These are phyloP conservation scores for Aspergillus uvarum DNA, from an alignment of 2,329 filamentous ascomycete species.

Conservation along the genomic window DNA sequence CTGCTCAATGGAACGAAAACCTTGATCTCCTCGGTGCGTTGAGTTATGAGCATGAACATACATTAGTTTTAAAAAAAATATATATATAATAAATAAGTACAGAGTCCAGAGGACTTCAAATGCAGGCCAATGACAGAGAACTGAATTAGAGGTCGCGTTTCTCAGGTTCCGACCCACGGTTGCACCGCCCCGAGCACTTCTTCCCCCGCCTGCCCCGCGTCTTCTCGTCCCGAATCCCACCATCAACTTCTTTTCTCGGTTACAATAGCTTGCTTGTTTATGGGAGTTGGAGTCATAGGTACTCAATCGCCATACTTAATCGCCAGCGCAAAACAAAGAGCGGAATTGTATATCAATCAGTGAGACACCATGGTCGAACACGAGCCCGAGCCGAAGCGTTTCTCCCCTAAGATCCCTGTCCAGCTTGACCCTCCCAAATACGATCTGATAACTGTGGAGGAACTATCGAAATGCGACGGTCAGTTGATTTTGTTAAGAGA, in stretches of 20 bases:
- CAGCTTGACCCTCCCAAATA: constrained; percentile 79
- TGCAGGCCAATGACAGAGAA: not conserved
- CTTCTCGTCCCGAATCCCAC: not conserved
- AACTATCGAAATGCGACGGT: constrained; percentile 83
- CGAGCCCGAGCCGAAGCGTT: constrained; percentile 35
- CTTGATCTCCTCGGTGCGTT: too few species aligned
- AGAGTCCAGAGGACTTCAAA: not conserved
- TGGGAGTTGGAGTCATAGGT: not conserved
- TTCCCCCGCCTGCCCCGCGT: constrained; percentile 28
- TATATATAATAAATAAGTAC: too few species aligned
- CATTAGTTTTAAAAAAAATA: too few species aligned
- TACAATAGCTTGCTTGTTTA: not conserved
- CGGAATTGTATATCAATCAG: not conserved
- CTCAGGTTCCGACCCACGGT: constrained; percentile 11
- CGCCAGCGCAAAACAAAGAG: not conserved
- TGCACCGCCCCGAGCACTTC: constrained; percentile 15
- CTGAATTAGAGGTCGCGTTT: not conserved
- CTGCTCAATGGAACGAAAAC: too few species aligned
- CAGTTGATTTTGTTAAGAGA: constrained; percentile 34
- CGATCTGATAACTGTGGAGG: constrained; percentile 77
- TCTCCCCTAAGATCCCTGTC: constrained; percentile 44
- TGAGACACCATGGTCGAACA: constrained; percentile 31
- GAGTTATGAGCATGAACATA: too few species aligned
- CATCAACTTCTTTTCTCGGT: constrained; percentile 1
- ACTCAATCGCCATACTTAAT: not conserved